Evolutionary conservation across 768 basidiomycete genomes (phyloP), one percentile per base, ranked within the genome.

Genomic region (Leucosporidium creatinivorum): DNA sequence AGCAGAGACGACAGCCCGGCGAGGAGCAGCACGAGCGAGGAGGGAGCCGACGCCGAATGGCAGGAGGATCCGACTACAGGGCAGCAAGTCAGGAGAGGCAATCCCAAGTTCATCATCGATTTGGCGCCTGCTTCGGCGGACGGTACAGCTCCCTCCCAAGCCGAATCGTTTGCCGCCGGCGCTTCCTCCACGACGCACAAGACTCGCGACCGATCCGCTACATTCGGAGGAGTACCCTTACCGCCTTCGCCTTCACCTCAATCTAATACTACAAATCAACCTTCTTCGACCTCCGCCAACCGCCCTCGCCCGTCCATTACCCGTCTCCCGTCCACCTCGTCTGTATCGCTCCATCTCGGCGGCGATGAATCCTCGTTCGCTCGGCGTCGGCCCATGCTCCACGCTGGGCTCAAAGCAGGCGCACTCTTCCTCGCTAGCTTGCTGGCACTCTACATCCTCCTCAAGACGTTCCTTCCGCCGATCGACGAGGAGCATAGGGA

Each of bases 381-480:
- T 18, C 65, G 63, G 12, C 62, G 70, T 2, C 21, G 81, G 51
- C 82, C 91, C 51, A 83, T 96, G 72, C 80, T 93, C 79, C 84
- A 85, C 75, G 91, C 93, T 0, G 86, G 87, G 0, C 78, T 93
- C 69, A 92, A 92, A 81, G 89, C 93, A 83, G 86, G 86, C 21
- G 79, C 82, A 36, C 82, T 97, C 62, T 93, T 96, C 76, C 57
- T 85, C 61, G 62, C 87, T 36, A 87, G 89, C 73, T 84, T 87
- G 2, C 61, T 85, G 1, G 62, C 90, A 28, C 85, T 98, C 3
- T 88, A 86, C 4, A 85, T 86, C 13, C 86, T 83, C 0, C 83
- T 97, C n/a, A 91, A 85, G 82, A 77, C 91, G 6, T 86, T 73
- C 13, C 47, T 67, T 61, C 61, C 54, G 51, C 58, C 62, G 28